Percentiles rank a stretch among this genome's conserved stretches.
Evolutionary conservation across 371 early-diverging fungal genomes (phyloP).

Genomic region (Blyttiomyces sp.): DNA sequence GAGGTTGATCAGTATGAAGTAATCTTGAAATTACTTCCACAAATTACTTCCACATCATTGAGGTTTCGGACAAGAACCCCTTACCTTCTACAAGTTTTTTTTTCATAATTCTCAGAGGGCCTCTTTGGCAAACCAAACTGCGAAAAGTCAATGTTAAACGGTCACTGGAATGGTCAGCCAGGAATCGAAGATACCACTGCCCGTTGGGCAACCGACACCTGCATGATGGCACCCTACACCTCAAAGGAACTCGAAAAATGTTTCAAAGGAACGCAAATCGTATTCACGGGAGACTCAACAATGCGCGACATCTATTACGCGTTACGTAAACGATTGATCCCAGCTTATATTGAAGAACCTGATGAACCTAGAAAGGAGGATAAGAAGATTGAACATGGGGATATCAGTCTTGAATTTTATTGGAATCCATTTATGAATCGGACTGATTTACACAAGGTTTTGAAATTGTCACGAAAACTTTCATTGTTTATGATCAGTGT

Average conservation of each 20-base stretch:
- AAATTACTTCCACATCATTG: too few species aligned
- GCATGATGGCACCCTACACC: not conserved
- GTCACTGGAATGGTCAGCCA: too few species aligned
- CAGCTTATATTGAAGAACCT: conserved; percentile 20
- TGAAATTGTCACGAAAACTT: conserved; percentile 3
- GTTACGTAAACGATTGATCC: conserved; percentile 38
- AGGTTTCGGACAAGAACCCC: too few species aligned
- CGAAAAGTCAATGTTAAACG: too few species aligned
- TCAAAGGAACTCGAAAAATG: not conserved
- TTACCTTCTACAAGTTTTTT: too few species aligned
- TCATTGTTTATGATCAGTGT: conserved; percentile 46
- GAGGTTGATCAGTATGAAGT: too few species aligned
- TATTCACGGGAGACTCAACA: conserved; percentile 56
- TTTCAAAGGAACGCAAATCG: not conserved
- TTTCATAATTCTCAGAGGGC: too few species aligned
- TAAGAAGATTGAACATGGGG: conserved; percentile 27
- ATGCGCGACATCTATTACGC: conserved; percentile 61
- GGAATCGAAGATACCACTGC: too few species aligned
- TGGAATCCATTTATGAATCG: conserved; percentile 68
- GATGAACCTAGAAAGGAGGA: conserved; percentile 41
- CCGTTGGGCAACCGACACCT: not conserved
- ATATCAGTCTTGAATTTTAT: conserved; percentile 51
- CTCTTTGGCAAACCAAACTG: too few species aligned
- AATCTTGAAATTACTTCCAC: too few species aligned
- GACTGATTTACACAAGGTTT: conserved; percentile 30